These are phyloP conservation scores for Penicillium italicum DNA, from an alignment of 2,329 filamentous ascomycete genomes.

Conservation along the genomic window DNA sequence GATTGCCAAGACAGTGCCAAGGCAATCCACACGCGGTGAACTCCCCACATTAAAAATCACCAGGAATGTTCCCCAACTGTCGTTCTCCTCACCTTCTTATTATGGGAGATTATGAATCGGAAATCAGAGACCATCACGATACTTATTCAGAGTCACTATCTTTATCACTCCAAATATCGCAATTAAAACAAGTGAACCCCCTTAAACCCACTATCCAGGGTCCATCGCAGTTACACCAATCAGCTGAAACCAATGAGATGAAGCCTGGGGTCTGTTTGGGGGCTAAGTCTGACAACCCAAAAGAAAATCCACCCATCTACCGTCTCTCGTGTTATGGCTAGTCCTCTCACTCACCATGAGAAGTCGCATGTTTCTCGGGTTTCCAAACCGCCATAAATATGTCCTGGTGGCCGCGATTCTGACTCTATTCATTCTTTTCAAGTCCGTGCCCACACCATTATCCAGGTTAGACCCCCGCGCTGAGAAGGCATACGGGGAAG, in stretches of 20 bases:
- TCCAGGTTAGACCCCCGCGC: slow-evolving; percentile 1
- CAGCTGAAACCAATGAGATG: neutral
- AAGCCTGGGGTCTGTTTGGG: neutral
- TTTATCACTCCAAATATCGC: no score
- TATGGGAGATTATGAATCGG: no score
- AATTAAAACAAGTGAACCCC: neutral
- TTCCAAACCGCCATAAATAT: slow-evolving; percentile 4
- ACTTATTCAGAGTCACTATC: no score
- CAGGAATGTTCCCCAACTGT: neutral
- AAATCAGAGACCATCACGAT: neutral
- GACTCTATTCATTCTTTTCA: slow-evolving; percentile 8
- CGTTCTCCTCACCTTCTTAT: neutral
- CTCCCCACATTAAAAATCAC: neutral
- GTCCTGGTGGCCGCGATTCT: slow-evolving; percentile 5
- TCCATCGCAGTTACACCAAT: neutral
- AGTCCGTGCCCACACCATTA: slow-evolving; percentile 9
- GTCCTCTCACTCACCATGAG: slow-evolving; percentile 7
- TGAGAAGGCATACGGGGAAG: neutral
- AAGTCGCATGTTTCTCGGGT: slow-evolving; percentile 6
- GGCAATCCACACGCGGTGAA: neutral
- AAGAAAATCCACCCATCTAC: neutral
- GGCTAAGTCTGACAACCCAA: neutral
- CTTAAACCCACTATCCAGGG: neutral
- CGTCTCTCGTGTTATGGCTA: neutral
- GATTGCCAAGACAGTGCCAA: neutral